Base-by-base conservation (phyloP, 768 basidiomycete species). In the Phylloporus sp. region DNA sequence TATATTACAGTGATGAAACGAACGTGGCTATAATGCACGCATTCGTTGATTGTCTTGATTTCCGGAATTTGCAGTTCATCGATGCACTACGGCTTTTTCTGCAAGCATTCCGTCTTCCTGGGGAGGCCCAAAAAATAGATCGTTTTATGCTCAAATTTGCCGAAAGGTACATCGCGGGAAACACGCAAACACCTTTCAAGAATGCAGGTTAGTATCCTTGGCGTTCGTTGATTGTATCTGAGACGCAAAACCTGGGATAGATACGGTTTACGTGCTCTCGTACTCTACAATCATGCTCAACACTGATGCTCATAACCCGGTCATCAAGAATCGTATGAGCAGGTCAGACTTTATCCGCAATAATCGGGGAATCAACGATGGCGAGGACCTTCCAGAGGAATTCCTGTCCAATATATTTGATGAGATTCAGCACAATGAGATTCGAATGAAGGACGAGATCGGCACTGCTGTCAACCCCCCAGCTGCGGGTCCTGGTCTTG, bases 91-190 rank as follows among this genome's bases (percentile, higher is more conserved):
- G 97, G 20, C 64, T 82, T 51, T 97, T 97, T 72, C 73, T 99
- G 24, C 97, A 99, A 68, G 82, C 92, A 4, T 98, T 98, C 80
- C 89, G 97, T 43, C 80, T 99, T 18, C 97, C 97, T 7, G 97
- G 97, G 39, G 97, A 99, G 71, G 77, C 93, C 0, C 97, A 99
- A 70, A 98, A 98, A 73, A 98, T 99, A 59, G 97, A 99, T 78
- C 85, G 97, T 9, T 98, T 83, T 73, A 95, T 99, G 92, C 82
- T 98, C 49, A 99, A 99, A 70, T 99, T 97, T 63, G 95, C 97
- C 9, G 95, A 98, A 67, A 82, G 94, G 31, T 99, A 93, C 67
- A 93, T 97, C 55, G 90, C 86, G 12, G 86, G 86, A 50, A 97
- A 98, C 67, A 71, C 83, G 0, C 80, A 85, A 59, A 89, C 88